phyloP scores from a whole-genome alignment of 495 filamentous ascomycete genomes.

The Penicillium cinerascens region DNA sequence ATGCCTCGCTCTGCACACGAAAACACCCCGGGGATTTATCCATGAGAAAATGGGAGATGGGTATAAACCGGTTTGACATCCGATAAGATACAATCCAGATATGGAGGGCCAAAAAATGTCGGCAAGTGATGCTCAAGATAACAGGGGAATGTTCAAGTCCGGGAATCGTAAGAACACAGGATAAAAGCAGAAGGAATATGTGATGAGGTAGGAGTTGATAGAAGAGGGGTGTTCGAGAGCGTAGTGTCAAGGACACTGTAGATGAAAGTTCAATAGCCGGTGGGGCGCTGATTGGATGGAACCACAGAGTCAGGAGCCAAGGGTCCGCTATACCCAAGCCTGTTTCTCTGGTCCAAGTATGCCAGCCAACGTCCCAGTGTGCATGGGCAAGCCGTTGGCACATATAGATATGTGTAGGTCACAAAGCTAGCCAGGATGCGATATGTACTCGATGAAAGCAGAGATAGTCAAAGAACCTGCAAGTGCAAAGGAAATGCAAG shows the following conservation, averaged over 20 bases:
- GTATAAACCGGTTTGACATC: constrained; percentile 38
- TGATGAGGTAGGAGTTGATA: background rate
- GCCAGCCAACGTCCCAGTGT: background rate
- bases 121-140: background rate
- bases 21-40: constrained; percentile 19
- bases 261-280: background rate
- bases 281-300: background rate
- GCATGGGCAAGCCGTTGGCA: constrained; percentile 1
- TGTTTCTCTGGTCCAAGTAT: background rate
- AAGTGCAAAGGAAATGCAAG: constrained; percentile 5
- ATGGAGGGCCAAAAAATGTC: constrained; percentile 2
- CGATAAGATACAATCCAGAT: constrained; percentile 30
- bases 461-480: constrained; percentile 1
- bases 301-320: background rate
- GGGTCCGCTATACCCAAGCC: constrained; percentile 5
- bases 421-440: background rate
- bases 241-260: background rate
- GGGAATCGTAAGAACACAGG: background rate
- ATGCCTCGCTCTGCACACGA: background rate
- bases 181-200: background rate
- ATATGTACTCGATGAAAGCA: constrained; percentile 21
- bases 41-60: constrained; percentile 27
- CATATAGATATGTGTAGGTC: background rate
- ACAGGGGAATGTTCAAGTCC: background rate
- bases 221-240: background rate